Evolutionary conservation across 1,284 basidiomycete species (phyloP).

Genomic region (Tetrapyrgos nigripes): DNA sequence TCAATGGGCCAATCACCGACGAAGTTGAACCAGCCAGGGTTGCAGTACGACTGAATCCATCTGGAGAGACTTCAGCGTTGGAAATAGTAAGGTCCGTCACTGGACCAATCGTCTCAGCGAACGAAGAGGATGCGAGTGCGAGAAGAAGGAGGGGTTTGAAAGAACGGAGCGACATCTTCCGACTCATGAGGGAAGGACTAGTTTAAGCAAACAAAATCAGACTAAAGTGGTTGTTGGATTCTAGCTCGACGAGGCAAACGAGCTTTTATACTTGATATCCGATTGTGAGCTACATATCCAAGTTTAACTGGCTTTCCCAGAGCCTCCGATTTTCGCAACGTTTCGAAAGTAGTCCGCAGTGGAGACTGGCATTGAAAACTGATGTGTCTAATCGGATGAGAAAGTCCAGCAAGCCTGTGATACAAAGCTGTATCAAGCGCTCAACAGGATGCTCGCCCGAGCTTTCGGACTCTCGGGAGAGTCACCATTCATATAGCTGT

Average conservation of each 20-base stretch:
- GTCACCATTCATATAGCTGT: no score
- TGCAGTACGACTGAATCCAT: constrained; percentile 33
- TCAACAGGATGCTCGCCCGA: neutral
- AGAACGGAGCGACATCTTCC: no score
- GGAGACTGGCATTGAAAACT: no score
- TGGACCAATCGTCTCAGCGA: constrained; percentile 20
- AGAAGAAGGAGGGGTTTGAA: no score
- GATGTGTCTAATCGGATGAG: no score
- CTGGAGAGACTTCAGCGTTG: constrained; percentile 36
- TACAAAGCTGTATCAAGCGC: no score
- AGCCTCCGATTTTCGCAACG: neutral
- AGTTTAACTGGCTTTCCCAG: no score
- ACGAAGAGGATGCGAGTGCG: no score
- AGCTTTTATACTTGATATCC: neutral
- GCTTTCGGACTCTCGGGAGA: neutral
- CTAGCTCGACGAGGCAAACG: neutral
- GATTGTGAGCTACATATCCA: no score
- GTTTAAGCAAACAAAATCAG: neutral
- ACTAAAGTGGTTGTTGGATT: neutral
- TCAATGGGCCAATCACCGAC: constrained; percentile 29
- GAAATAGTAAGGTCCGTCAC: constrained; percentile 31
- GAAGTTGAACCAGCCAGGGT: constrained; percentile 32
- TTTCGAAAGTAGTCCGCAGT: neutral
- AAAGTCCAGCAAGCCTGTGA: neutral
- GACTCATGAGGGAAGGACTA: no score